Evolutionary conservation across 2,329 filamentous ascomycete species (phyloP), one percentile per base, ranked within the genome.

Genomic region (Calonectria montana): DNA sequence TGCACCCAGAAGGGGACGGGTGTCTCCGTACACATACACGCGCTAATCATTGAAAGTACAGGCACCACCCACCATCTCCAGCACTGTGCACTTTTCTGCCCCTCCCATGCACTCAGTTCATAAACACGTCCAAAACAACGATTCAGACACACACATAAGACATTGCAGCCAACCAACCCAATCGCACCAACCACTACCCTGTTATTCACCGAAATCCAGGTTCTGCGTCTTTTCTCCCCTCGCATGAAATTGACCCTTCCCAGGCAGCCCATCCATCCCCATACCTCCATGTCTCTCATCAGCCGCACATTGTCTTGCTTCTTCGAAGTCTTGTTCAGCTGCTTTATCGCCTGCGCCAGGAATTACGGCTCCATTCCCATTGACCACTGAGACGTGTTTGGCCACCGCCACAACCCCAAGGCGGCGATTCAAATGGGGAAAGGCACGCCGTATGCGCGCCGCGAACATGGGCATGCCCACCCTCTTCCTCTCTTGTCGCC

Each of bases 131-230:
- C 25, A 45, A 67, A 57, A 31, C 50, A 61, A 37, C 27, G 3
- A 39, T 43, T 47, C 39, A n/a, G 39, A 59, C 37, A 29, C 62
- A 35, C 31, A 7, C 31, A n/a, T n/a, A 23, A 66, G 25, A 57
- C 48, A 57, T 21, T 21, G 64, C 35, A 35, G 5, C 65, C 41
- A 61, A 45, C 43, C 55, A 25, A 53, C 29, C 59, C 50, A 47
- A 45, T 23, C 9, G n/a, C 39, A 61, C 65, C 43, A 67, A 48
- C 65, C 65, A 47, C n/a, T 29, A 25, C 53, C 27, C 59, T 57
- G 53, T 16, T 45, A 57, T 71, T 67, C 63, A 55, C 69, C 69
- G 57, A 59, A 57, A 48, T 41, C 64, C 18, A 63, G 27, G 31
- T 21, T 50, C 63, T 23, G 48, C 6, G 35, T n/a, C 55, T 45